Evolutionary conservation across 2,329 filamentous ascomycete genomes (phyloP), one percentile per base, ranked within the genome.

Genomic region (Penicillium concentricum): DNA sequence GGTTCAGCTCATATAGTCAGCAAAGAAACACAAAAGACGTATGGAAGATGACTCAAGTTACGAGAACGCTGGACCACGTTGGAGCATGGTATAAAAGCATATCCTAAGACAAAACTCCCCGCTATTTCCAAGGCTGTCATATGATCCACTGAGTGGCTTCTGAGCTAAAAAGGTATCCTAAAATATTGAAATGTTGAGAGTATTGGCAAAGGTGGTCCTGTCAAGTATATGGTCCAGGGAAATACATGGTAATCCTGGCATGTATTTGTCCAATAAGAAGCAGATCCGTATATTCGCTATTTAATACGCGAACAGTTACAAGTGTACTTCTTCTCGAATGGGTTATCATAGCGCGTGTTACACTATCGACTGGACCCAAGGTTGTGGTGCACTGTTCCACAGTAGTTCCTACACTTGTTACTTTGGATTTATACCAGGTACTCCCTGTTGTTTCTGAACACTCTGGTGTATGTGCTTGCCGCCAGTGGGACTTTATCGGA

Each of bases 1-100:
- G 32, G 26, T 51, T 43, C 49, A 47, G 41, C 35, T 39, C n/a
- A 41, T 50, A 43, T 52, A 56, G 56, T 59, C 46, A 56, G 56
- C 52, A 61, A 28, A 42, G 46, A 22, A 26, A 55, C 32, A 48
- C 51, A 34, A 35, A 41, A 42, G 24, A 8, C 20, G n/a, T 35
- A 39, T 22, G 18, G 45, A 35, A 44, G n/a, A 43, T 54, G 30
- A 32, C 51, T 43, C 43, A 9, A 48, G 16, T 37, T 26, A 15
- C 26, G 15, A 51, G 12, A 43, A 47, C 37, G 41, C 35, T 39
- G 22, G 42, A 59, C 56, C 46, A 48, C 41, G 18, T 22, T 7
- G 26, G 20, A 45, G 22, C 37, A 10, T 54, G 22, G 12, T 50
- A 30, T 38, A 51, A 32, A 43, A 44, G 24, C 7, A 28, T 44